phyloP scores from a whole-genome alignment of 1,284 basidiomycete genomes.

The Moesziomyces sp. region DNA sequence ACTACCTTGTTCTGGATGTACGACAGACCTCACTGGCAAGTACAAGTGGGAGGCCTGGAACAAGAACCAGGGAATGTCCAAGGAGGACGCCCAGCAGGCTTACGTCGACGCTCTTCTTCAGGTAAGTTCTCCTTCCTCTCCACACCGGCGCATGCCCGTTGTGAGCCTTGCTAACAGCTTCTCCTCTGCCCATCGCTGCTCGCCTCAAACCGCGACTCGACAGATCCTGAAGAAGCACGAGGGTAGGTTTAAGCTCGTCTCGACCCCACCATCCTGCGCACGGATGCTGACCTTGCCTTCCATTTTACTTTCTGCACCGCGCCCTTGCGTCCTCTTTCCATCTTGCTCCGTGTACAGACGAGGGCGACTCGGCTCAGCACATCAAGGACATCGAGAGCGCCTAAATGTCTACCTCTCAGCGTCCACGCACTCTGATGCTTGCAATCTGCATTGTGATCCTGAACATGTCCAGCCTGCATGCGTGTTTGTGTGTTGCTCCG shows the following conservation, averaged over 20 bases:
- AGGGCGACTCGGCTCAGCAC: constrained; percentile 54
- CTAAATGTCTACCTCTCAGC: constrained; percentile 12
- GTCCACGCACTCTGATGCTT: too few species aligned
- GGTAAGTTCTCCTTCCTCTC: constrained; percentile 22
- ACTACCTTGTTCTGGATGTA: background rate
- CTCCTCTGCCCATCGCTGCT: background rate
- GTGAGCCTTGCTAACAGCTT: constrained; percentile 3
- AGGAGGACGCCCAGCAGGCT: constrained; percentile 60
- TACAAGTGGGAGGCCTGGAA: constrained; percentile 67
- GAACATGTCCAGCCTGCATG: too few species aligned
- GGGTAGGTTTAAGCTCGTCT: constrained; percentile 29
- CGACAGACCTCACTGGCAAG: constrained; percentile 61
- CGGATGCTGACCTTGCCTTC: background rate
- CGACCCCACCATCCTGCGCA: too few species aligned
- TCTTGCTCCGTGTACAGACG: constrained; percentile 24
- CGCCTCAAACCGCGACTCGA: background rate
- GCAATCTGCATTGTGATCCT: too few species aligned
- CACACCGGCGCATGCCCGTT: too few species aligned
- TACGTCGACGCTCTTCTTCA: constrained; percentile 58
- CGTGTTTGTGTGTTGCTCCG: too few species aligned
- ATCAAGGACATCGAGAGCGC: constrained; percentile 56
- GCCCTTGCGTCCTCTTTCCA: background rate
- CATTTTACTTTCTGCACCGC: background rate
- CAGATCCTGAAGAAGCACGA: constrained; percentile 59
- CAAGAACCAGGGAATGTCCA: constrained; percentile 56